Conservation (phyloP, 2,329 filamentous ascomycete species). For the Penicillium glabrum region DNA sequence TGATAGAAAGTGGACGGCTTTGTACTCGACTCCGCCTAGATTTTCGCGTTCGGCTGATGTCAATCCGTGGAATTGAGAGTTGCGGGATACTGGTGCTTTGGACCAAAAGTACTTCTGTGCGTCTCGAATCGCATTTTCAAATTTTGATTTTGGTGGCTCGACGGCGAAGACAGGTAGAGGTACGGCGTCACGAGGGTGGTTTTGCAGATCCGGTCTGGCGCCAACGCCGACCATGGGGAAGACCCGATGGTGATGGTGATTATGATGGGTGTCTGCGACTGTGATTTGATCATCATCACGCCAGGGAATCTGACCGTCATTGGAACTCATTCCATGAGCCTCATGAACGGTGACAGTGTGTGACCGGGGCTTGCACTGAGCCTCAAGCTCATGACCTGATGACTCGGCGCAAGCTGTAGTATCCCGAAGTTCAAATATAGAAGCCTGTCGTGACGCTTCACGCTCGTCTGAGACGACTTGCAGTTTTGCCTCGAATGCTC, state of each 20-base stretch:
- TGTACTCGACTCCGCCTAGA: constrained; percentile 47
- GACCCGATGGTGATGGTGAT: constrained; percentile 26
- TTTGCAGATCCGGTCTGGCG: constrained; percentile 33
- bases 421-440: constrained; percentile 8
- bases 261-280: constrained; percentile 17
- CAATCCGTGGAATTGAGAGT: constrained; percentile 52
- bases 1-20: constrained; percentile 37
- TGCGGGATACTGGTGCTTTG: constrained; percentile 41
- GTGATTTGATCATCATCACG: constrained; percentile 33
- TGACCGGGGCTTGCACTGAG: neutral
- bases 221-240: constrained; percentile 39
- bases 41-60: constrained; percentile 43
- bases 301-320: constrained; percentile 23
- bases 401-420: neutral
- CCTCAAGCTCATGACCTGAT: neutral
- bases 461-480: constrained; percentile 49
- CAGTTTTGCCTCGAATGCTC: constrained; percentile 64
- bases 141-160: constrained; percentile 15
- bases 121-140: constrained; percentile 26
- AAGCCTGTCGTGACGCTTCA: constrained; percentile 13
- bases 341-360: constrained; percentile 7
- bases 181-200: constrained; percentile 31
- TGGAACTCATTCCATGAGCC: neutral
- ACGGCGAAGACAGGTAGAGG: constrained; percentile 22
- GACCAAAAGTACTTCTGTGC: constrained; percentile 33